Base-by-base conservation (phyloP, 305 asterid species). In the Coffea humblotiana region DNA sequence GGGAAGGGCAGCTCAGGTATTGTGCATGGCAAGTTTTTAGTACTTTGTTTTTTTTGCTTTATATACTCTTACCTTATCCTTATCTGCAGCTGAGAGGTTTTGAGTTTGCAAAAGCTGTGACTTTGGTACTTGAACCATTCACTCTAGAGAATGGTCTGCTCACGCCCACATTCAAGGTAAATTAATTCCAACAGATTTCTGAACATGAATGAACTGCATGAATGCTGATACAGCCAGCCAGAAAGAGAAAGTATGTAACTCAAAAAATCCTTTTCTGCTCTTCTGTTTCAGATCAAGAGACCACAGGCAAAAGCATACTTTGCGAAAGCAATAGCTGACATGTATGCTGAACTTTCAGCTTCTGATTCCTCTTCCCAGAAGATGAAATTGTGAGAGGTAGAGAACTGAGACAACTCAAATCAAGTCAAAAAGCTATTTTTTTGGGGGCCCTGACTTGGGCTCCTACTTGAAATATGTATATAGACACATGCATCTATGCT, bases 141-240 rank as follows among this genome's bases (percentile, higher is more conserved):
- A 75, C 91, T 4, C 10, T 88, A 80, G 97, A 91, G 84, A 92
- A 90, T 16, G 90, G 92, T 74, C 84, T 92, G 82, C 87, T 91
- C 47, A 92, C 97, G 49, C 97, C 96, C 21, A 92, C 97, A 14
- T 88, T 87, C 69, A 92, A 92, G 97, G 96, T 82, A 81, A 32
- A 32, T 32, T 32, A 32, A 86, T 84, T 3, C 21, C 15, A 76
- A 49, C 54, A 19, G n/a, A 35, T 71, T 43, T 3, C 60, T 18
- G 8, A 32, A 18, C 65, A 23, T 6, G 16, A 40, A 35, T 29
- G 25, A 40, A 32, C 19, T 1, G 72, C 4, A 47, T 21, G 16
- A 63, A 13, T 19, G 78, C 54, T 52, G 60, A 47, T 47, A 10
- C 1, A 7, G 9, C 29, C 9, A 1, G 32, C 29, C 6, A 15